Percentiles rank a stretch among this genome's conserved stretches.
These are phyloP conservation scores for Aspergillus chevalieri DNA, from an alignment of 2,329 filamentous ascomycete genomes.

Conservation along the genomic window DNA sequence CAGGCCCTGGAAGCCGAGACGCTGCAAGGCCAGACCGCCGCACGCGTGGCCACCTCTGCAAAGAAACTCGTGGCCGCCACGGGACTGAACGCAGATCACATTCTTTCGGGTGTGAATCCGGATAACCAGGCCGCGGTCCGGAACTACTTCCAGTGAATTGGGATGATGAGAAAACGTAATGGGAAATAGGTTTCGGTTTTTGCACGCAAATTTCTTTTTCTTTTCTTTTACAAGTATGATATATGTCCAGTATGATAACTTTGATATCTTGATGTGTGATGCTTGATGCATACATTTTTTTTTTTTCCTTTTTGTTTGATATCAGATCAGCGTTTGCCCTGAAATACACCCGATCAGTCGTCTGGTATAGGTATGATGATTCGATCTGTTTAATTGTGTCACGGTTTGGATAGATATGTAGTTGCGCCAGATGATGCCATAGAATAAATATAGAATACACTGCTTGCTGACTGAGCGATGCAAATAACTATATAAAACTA, in stretches of 20 bases:
- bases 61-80: slow-evolving; percentile 71
- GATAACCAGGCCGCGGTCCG: slow-evolving; percentile 77
- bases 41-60: slow-evolving; percentile 67
- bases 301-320: not conserved
- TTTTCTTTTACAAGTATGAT: slow-evolving; percentile 3
- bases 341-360: slow-evolving; percentile 2
- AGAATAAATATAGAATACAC: too few relatives aligned
- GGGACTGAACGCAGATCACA: slow-evolving; percentile 66
- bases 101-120: slow-evolving; percentile 68
- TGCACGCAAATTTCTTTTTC: not conserved
- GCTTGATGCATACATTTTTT: not conserved
- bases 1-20: slow-evolving; percentile 88
- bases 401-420: not conserved
- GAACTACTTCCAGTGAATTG: slow-evolving; percentile 63
- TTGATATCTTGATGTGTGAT: not conserved
- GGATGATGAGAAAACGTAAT: too few relatives aligned
- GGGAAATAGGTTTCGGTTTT: not conserved
- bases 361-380: not conserved
- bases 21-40: slow-evolving; percentile 75
- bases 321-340: slow-evolving; percentile 10
- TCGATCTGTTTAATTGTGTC: not conserved
- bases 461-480: too few relatives aligned
- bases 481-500: too few relatives aligned
- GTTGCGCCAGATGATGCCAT: not conserved
- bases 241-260: not conserved